These are phyloP conservation scores for Aspergillus sparsus DNA, from an alignment of 495 filamentous ascomycete species.

Conservation along the genomic window DNA sequence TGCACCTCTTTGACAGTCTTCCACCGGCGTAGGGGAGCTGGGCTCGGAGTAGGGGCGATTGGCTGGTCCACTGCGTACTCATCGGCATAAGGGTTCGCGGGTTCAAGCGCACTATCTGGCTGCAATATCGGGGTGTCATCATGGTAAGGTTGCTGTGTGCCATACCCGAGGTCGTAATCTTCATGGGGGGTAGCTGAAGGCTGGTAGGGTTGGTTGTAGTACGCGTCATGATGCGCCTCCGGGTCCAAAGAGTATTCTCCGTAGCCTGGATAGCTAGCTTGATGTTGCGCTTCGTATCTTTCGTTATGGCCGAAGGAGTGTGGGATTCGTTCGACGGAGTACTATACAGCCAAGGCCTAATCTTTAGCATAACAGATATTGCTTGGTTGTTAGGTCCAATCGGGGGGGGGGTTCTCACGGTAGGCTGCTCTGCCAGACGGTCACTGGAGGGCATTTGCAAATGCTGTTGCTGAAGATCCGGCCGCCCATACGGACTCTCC, in stretches of 20 bases:
- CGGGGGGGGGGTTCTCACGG: conserved; percentile 49
- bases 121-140: conserved; percentile 68
- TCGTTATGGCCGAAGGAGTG: conserved; percentile 71
- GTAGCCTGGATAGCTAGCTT: conserved; percentile 46
- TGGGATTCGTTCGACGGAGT: conserved; percentile 78
- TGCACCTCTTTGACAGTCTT: conserved; percentile 99
- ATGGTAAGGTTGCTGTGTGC: conserved; percentile 50
- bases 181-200: conserved; percentile 57
- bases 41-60: conserved; percentile 52
- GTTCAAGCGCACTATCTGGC: conserved; percentile 56
- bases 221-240: conserved; percentile 80
- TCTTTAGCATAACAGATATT: not conserved
- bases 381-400: not conserved
- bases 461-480: conserved; percentile 35
- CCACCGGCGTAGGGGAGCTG: conserved; percentile 82
- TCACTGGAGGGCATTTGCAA: conserved; percentile 75
- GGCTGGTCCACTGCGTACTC: conserved; percentile 49
- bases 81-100: conserved; percentile 47
- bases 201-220: conserved; percentile 81
- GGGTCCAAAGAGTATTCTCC: conserved; percentile 74
- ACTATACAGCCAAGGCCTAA: conserved; percentile 40
- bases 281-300: conserved; percentile 57
- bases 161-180: conserved; percentile 55
- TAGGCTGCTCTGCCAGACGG: conserved; percentile 69
- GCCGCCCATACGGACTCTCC: conserved; percentile 60